Conservation (phyloP, 1,139 yeast species). For the Geotrichum reessii region DNA sequence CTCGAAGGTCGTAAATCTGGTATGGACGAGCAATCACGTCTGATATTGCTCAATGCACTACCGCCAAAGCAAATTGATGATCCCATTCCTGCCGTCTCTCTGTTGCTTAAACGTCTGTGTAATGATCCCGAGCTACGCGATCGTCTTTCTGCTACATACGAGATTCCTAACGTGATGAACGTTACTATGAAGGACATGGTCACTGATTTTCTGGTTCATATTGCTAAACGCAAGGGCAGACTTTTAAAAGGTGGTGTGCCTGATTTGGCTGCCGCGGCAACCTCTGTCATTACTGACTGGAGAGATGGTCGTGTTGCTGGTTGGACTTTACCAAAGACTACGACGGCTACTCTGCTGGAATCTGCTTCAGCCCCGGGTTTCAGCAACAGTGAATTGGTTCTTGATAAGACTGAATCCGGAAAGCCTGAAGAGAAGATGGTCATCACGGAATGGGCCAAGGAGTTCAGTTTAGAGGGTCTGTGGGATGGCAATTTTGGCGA, state of each 20-base stretch:
- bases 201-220: conserved; percentile 82
- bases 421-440: conserved; percentile 62
- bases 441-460: conserved; percentile 89
- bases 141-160: conserved; percentile 64
- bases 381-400: conserved; percentile 30
- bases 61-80: conserved; percentile 85
- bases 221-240: conserved; percentile 90
- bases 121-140: conserved; percentile 58
- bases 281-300: conserved; percentile 86
- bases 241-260: conserved; percentile 92
- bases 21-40: conserved; percentile 75
- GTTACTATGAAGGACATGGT: conserved; percentile 36
- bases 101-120: conserved; percentile 69
- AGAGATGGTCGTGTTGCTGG: conserved; percentile 92
- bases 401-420: conserved; percentile 16
- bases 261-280: conserved; percentile 78
- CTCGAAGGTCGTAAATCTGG: conserved; percentile 46
- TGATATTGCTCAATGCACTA: conserved; percentile 80
- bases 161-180: conserved; percentile 72
- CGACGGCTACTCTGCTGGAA: conserved; percentile 20
- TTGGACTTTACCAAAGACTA: conserved; percentile 73
- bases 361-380: conserved; percentile 35
- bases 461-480: conserved; percentile 83
- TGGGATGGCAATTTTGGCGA: conserved; percentile 30
- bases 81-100: conserved; percentile 75